Evolutionary conservation across 2,329 filamentous ascomycete species (phyloP), one percentile per base, ranked within the genome.

Genomic region (Phoma herbarum): DNA sequence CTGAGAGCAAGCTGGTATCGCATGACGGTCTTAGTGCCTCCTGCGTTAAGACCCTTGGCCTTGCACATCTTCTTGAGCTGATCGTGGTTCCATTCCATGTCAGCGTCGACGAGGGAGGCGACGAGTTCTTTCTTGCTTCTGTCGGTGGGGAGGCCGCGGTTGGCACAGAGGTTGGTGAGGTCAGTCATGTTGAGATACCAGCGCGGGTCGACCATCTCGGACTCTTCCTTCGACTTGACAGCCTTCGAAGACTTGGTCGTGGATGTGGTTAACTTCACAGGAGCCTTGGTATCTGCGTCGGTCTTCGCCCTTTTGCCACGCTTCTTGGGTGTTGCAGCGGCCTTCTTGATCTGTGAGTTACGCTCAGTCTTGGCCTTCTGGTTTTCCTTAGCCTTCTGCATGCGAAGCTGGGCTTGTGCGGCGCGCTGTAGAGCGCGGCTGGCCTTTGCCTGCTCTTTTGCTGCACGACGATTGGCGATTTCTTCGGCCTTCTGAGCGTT

Each of bases 401-500:
- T 56, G 3, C 61, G 57, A 29, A 69, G 59, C 35, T 69, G 56
- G 3, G 60, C 63, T n/a, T 63, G 54, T 2, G 66, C 63, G 1
- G 70, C 69, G 29, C 68, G 68, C 16, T 68, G 29, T 58, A 68
- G 59, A 7, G 65, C 63, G n/a, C 64, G 64, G n/a, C 66, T 35
- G 2, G 65, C 65, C 29, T 67, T 71, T 25, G 63, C 65, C 6
- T 58, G 33, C 25, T 61, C 59, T 35, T 56, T 66, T 14, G 49
- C 35, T 2, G 59, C 64, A 16, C 62, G 63, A 33, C 57, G 60
- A 16, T 57, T 58, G 0, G 71, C 72, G 0, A 56, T 51, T 16
- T 71, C 67, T 39, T 71, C 67, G 12, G 65, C 58, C 51, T 71
- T 71, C 50, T 72, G 53, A 0, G 71, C 68, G n/a, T 63, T 64